Evolutionary conservation across 495 filamentous ascomycete species (phyloP), one percentile per base, ranked within the genome.

Genomic region (Baudoinia panamericana): DNA sequence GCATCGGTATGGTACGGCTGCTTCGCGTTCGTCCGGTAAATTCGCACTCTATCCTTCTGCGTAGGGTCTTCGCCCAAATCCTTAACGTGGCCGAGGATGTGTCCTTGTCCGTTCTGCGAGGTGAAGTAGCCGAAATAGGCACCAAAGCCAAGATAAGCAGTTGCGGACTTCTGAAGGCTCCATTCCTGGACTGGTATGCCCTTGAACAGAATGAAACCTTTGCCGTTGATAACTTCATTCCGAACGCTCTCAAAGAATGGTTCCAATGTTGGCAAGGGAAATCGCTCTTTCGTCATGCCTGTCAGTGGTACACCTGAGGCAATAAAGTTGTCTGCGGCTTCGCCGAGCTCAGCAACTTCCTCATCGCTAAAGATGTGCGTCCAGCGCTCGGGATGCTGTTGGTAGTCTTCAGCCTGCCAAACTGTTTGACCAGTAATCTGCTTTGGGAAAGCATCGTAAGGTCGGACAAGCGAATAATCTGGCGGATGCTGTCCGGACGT

Each of bases 71-170:
- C 85, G 27, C 83, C 81, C 3, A 93, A 68, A 60, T 92, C 82
- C 61, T 93, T 85, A 55, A 93, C 85, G 57, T 94, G 85, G 2
- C 85, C 85, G 8, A 93, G 67, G 11, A 93, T 80, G 58, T 93
- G 85, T n/a, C 85, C 85, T 30, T 72, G 72, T 6, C 75, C 73
- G 62, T 94, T 94, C 54, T 94, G 85, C 27, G 74, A 80, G 26
- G 86, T 70, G 41, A 86, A 83, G 61, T 92, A 85, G 25, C 85
- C 85, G 3, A 94, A 67, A 52, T 88, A 74, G 2, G 80, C 78
- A n/a, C 84, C 84, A 1, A 93, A 65, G 23, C 85, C 85, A 78
- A 93, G 85, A 61, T 92, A 93, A 16, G 82, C 84, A 20, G 81
- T 74, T 17, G 85, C 84, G 10, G 75, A 80, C 61, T 90, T 93